Percentiles rank a stretch among this genome's conserved stretches.
Conservation (phyloP, 257 asterid species). For the Misopates orontium region DNA sequence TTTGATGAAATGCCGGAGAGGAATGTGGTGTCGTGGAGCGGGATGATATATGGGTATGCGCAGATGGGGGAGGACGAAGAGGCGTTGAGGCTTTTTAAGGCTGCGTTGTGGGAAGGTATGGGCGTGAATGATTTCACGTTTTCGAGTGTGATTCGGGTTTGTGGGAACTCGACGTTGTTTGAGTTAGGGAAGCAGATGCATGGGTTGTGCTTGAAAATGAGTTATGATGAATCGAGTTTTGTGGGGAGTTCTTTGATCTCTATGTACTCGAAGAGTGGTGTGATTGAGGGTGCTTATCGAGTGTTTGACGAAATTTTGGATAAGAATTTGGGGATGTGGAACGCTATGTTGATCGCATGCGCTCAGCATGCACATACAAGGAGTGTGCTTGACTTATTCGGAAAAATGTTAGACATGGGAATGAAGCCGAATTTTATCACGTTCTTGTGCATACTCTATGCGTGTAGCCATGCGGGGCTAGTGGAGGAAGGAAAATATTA, state of each 20-base stretch:
- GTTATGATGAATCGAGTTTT: constrained; percentile 48
- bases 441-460: constrained; percentile 59
- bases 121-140: constrained; percentile 80
- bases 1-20: constrained; percentile 82
- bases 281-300: constrained; percentile 62
- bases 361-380: constrained; percentile 71
- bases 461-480: constrained; percentile 86
- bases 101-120: constrained; percentile 51
- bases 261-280: constrained; percentile 81
- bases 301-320: constrained; percentile 54
- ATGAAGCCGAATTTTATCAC: constrained; percentile 77
- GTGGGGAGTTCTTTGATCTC: constrained; percentile 77
- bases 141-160: constrained; percentile 75
- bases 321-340: constrained; percentile 82
- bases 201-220: constrained; percentile 63
- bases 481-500: constrained; percentile 61
- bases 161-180: constrained; percentile 72
- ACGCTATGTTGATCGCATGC: constrained; percentile 69
- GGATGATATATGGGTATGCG: constrained; percentile 78
- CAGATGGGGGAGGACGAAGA: constrained; percentile 70
- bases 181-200: constrained; percentile 86
- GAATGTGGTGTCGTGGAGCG: constrained; percentile 90
- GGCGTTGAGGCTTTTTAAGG: constrained; percentile 69
- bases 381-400: constrained; percentile 60
- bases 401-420: constrained; percentile 44